These are phyloP conservation scores for Termitomyces sp. DNA, from an alignment of 768 basidiomycete genomes.

Conservation along the genomic window DNA sequence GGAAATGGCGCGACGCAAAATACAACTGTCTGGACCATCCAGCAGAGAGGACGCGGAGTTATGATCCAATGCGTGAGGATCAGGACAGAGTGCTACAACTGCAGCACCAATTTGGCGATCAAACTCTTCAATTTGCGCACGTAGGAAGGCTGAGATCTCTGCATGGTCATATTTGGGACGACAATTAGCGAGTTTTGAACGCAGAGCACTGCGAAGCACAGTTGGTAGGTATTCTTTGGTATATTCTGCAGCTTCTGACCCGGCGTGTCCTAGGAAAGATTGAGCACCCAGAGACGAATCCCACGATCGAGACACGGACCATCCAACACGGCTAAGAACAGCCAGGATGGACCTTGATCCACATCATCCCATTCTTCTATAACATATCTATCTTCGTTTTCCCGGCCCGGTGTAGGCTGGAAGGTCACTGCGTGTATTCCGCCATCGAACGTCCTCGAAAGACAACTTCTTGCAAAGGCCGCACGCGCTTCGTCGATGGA, in stretches of 20 bases:
- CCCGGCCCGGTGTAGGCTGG: constrained; percentile 5
- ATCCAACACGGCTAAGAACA: constrained; percentile 11
- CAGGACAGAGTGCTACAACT: constrained; percentile 2
- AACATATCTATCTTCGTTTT: constrained; percentile 11
- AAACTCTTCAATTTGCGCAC: constrained; percentile 6
- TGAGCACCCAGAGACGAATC: neutral
- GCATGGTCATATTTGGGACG: neutral
- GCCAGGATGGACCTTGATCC: constrained; percentile 1
- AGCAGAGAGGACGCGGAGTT: neutral
- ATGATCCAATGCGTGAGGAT: constrained; percentile 1
- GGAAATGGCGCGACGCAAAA: constrained; percentile 6
- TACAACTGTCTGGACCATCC: neutral
- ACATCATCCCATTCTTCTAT: constrained; percentile 11
- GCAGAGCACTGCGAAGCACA: constrained; percentile 5
- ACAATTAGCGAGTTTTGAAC: constrained; percentile 1
- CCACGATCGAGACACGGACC: neutral
- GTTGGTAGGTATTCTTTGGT: constrained; percentile 4
- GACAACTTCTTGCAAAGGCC: constrained; percentile 1
- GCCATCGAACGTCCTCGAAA: neutral
- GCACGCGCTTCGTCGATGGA: constrained; percentile 8
- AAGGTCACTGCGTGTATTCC: constrained; percentile 11
- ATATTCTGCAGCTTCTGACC: constrained; percentile 7
- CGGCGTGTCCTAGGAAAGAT: constrained; percentile 4
- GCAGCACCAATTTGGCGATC: constrained; percentile 7
- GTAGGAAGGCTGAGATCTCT: constrained; percentile 3